phyloP scores from a whole-genome alignment of 768 basidiomycete genomes.

The Leccinum sublutescens region DNA sequence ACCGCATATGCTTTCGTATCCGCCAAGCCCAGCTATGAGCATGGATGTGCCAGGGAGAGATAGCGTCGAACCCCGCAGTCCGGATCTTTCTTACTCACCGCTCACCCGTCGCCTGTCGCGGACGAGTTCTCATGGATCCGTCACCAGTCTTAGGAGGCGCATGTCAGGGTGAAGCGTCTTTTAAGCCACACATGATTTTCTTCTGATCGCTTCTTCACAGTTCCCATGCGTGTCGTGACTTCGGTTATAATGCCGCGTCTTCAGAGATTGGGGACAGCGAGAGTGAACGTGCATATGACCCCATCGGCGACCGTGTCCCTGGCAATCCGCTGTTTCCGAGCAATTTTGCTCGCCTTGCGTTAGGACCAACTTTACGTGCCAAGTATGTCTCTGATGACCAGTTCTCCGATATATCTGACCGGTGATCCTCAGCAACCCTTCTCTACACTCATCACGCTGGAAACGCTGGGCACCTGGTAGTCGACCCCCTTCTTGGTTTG shows the following conservation, averaged over 20 bases:
- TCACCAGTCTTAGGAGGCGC: constrained; percentile 28
- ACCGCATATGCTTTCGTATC: constrained; percentile 28
- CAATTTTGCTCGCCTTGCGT: constrained; percentile 67
- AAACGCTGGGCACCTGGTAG: constrained; percentile 28
- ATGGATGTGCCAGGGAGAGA: constrained; percentile 18
- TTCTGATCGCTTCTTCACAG: constrained; percentile 9
- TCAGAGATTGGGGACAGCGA: constrained; percentile 29
- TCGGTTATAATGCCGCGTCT: constrained; percentile 5
- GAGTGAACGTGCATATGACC: constrained; percentile 41
- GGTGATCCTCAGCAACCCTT: constrained; percentile 24
- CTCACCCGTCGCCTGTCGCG: constrained; percentile 25
- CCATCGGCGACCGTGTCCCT: constrained; percentile 60
- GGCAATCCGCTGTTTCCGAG: constrained; percentile 82
- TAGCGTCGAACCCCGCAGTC: constrained; percentile 27
- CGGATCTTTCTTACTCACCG: constrained; percentile 19
- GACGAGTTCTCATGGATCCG: constrained; percentile 27
- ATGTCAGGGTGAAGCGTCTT: constrained; percentile 18
- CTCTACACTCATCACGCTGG: constrained; percentile 23
- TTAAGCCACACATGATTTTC: neutral
- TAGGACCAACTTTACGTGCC: constrained; percentile 62
- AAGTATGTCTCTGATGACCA: constrained; percentile 36
- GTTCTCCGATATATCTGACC: constrained; percentile 1
- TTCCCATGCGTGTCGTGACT: constrained; percentile 18
- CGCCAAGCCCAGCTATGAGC: constrained; percentile 20
- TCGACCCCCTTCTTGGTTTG: constrained; percentile 40